Evolutionary conservation across 192 early-diverging fungal genomes (phyloP), one percentile per base, ranked within the genome.

Genomic region (Irineochytrium annulatum): DNA sequence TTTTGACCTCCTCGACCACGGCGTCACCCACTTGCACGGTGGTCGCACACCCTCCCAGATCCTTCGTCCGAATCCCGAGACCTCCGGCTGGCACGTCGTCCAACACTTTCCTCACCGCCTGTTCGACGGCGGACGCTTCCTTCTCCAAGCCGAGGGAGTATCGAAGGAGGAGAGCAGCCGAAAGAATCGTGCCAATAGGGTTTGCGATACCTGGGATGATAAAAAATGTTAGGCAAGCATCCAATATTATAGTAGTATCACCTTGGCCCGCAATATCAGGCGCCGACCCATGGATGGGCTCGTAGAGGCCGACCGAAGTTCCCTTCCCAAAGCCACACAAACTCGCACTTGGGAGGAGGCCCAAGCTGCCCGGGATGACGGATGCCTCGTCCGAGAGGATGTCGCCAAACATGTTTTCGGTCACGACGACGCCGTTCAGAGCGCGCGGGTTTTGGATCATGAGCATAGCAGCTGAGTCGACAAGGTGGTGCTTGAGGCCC

Each of bases 391-490:
- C 96, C 24, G 85, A 86, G 51, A 98, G 79, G 68, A 99, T 97
- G 65, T 99, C 96, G 58, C 96, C 96, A 89, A 98, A 98, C 93
- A 99, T 94, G 78, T 99, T 99, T 68, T 97, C 96, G 19, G 94
- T 99, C 59, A 99, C 76, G 33, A 99, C 83, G 41, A 99, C 83
- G 59, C 96, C 96, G 72, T 99, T 99, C 33, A 99, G 77, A 34
- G 76, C 80, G 17, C 79, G 82, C 20, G 94, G 96, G 79, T 86
- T 90, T 74, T 87, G 88, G 60, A 99, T 86, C 84, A 99, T 89
- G 62, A 87, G 84, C 96, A 99, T 99, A 48, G 96, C 89, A 31
- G 92, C 92, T 16, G 93, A 93, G 76, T 99, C 96, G 14, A 99
- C 95, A 31, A 97, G 79, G 65, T 97, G 89, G 82, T 97, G 94